Evolutionary conservation across 768 basidiomycete genomes (phyloP), one percentile per base, ranked within the genome.

Genomic region (Mycena venus): DNA sequence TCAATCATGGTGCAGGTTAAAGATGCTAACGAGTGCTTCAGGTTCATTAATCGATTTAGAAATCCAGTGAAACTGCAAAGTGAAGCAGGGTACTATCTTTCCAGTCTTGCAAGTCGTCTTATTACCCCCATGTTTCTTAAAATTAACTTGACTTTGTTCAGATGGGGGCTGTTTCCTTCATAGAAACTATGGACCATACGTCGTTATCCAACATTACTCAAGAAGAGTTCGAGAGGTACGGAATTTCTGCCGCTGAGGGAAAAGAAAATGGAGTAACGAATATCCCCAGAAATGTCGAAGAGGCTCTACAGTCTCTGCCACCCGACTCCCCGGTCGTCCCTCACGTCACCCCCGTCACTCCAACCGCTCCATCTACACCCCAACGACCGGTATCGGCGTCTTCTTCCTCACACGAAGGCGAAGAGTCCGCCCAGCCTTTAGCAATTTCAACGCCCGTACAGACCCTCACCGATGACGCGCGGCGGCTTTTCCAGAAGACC

Each of bases 161-260:
- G 96, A 97, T 94, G 91, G 98, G 96, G 4, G 96, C 98, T 2
- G 95, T 99, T 40, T 95, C 96, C 1, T 99, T 99, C 82, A 97
- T 99, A 74, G 98, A 99, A 84, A 95, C 96, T 0, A 97, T 99
- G 96, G 98, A 99, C 81, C 95, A 97, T 71, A 94, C 96, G 0
- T 95, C 95, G 10, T 85, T 99, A 51, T 98, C 96, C n/a, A 93
- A 95, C 78, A 99, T 99, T 74, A 91, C 95, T 0, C 95, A 96
- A 81, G 94, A 94, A 53, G 96, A 99, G 75, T 99, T 99, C 72
- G 98, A 99, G 81, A 87, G 84, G 93, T 94, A 86, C 75, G 59
- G 31, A 31, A 36, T 12, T 27, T 11, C 23, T 34, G n/a, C 59
- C 51, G 15, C 4, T 32, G 53, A 44, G 27, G 34, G 53, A 29